Base-by-base conservation (phyloP, 768 basidiomycete genomes). In the Leccinum subtestaceum region DNA sequence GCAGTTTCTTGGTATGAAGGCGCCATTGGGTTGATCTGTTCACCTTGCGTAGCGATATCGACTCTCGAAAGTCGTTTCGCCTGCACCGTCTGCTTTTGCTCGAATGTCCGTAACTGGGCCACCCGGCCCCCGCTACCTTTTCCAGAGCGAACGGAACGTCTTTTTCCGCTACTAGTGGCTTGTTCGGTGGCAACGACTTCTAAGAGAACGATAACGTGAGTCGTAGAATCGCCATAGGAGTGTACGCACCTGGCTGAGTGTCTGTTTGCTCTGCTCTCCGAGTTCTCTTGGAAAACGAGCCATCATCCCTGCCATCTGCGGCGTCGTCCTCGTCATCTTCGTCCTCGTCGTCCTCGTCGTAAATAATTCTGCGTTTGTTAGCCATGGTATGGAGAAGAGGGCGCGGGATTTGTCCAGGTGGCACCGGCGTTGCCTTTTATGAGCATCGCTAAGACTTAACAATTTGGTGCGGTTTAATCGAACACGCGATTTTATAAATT, bases 21-120 rank as follows among this genome's bases (percentile, higher is more conserved):
- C 5, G 53, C 60, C 60, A 61, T 61, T 2, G 53, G 57, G n/a
- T 61, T 61, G 12, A 58, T n/a, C 4, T 21, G 17, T 21, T 59
- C 11, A 2, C 45, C 43, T 38, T 58, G 38, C 4, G 23, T 55
- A 17, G 57, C 49, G 2, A 52, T 19, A 36, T 61, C 32, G 3
- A 58, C 19, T 27, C 36, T 52, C 10, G 47, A 49, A n/a, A 17
- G 13, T 10, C 13, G 2, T 58, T 31, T 61, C 4, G 38, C 10
- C 17, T 21, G n/a, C 9, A n/a, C 51, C 0, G 12, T 61, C 15
- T 61, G 60, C 1, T 53, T 10, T n/a, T 8, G 11, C 17, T 58
- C 52, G 4, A 58, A 10, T 10, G 12, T 4, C 57, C 50, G n/a
- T 52, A 61, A 23, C 11, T 52, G 52, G 6, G 23, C 36, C 34